Base-by-base conservation (phyloP, 1,284 basidiomycete genomes). In the Ustilago esculenta region DNA sequence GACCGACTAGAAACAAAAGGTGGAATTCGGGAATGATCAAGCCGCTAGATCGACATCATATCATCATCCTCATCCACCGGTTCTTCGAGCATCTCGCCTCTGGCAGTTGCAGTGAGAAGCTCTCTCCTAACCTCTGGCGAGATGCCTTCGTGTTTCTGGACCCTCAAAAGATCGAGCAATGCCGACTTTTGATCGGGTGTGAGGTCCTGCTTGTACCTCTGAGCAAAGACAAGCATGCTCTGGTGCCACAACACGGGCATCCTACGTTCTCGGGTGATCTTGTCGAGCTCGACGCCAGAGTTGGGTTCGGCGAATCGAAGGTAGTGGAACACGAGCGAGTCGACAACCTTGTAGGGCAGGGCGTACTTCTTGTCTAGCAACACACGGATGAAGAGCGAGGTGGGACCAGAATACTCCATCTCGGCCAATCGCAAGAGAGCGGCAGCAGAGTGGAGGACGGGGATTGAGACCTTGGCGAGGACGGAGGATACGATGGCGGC, bases 331-430 rank as follows among this genome's bases (percentile, higher is more conserved):
- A 98, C 94, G 53, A 99, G 87, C 4, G 92, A 91, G 79, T 99
- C 96, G 55, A 99, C 89, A 21, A 97, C 95, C 85, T 98, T 97
- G 86, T 95, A 99, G 0, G 96, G 96, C 32, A 99, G 85, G 50
- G 96, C 93, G 81, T 96, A 93, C 83, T 98, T 98, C 84, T 99
- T 99, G 85, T 98, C 96, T 46, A 98, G 86, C 18, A 99, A 85
- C 12, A 98, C 91, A 23, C 96, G 91, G 81, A 99, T 97, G 85
- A 98, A 97, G 23, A 99, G 87, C 11, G 93, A 96, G 72, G 94
- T 97, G 0, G 96, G 91, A 11, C 94, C 92, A 88, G 68, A 36
- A 83, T 99, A 98, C 71, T 98, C 93, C 94, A 99, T 98, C 73
- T 91, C 90, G 24, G 94, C 92, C 24, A 98, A 89, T 18, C 92